A percentile compares a stretch with the other conserved stretches of the same genome.
These are phyloP conservation scores for Sphaerulina populicola DNA, from an alignment of 2,329 filamentous ascomycete genomes.

Conservation along the genomic window DNA sequence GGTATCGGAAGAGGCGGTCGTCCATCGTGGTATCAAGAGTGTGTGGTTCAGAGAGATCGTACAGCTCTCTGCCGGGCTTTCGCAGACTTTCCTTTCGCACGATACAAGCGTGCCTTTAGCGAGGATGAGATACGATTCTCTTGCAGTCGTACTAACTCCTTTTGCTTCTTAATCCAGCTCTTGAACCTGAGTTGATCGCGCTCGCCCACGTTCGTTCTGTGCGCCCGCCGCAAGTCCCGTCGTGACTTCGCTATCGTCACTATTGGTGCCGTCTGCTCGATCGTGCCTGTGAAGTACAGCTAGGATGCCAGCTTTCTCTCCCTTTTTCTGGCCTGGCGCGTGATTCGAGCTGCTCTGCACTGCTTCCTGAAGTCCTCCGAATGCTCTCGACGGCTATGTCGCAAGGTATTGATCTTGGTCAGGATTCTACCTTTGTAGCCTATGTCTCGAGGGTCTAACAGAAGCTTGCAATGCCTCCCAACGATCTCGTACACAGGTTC, in stretches of 20 bases:
- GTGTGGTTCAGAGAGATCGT: not conserved
- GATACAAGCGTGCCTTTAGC: not conserved
- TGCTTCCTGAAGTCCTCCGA: slow-evolving; percentile 4
- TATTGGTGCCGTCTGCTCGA: not conserved
- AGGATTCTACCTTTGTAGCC: slow-evolving; percentile 6
- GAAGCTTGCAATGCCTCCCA: slow-evolving; percentile 4
- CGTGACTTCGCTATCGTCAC: slow-evolving; percentile 5
- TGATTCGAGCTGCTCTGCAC: slow-evolving; percentile 1
- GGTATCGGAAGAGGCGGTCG: slow-evolving; percentile 56
- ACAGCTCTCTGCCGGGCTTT: slow-evolving; percentile 1
- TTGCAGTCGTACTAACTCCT: slow-evolving; percentile 1
- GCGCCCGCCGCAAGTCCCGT: not conserved
- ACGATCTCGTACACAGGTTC: slow-evolving; percentile 1
- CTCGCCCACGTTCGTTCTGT: not conserved
- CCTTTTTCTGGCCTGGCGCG: not conserved
- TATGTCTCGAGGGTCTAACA: slow-evolving; percentile 4
- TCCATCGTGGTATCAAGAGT: not conserved
- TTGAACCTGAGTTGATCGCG: not conserved
- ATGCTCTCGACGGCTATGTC: slow-evolving; percentile 3
- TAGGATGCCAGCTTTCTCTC: not conserved
- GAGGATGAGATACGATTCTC: not conserved
- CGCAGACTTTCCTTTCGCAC: slow-evolving; percentile 4
- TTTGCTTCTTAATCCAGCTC: not conserved
- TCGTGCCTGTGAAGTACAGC: not conserved
- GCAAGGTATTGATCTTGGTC: slow-evolving; percentile 5